Percentiles rank a stretch among this genome's conserved stretches.
phyloP scores from a whole-genome alignment of 192 early-diverging fungal species.

The Geranomyces variabilis region DNA sequence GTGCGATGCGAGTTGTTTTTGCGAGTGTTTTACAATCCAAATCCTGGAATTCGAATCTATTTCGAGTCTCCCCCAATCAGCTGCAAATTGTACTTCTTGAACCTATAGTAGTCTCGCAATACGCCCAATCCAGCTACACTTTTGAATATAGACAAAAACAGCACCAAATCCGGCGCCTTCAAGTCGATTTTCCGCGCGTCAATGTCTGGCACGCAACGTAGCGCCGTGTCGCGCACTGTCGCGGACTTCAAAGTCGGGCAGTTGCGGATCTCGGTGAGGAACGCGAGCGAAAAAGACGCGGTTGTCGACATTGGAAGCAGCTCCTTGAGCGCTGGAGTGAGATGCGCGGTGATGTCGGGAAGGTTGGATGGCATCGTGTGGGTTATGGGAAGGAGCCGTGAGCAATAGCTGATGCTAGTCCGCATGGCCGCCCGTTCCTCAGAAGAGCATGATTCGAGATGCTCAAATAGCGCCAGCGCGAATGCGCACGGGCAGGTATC shows the following conservation, averaged over 20 bases:
- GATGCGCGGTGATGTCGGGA: conserved; percentile 30
- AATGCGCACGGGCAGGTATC: conserved; percentile 47
- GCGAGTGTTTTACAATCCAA: no score
- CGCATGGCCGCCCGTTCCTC: not conserved
- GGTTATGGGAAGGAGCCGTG: conserved; percentile 45
- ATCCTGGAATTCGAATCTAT: no score
- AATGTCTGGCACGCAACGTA: conserved; percentile 8
- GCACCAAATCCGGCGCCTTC: conserved; percentile 43
- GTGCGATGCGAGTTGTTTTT: no score
- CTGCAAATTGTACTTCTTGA: conserved; percentile 51
- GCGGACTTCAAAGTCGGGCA: conserved; percentile 30
- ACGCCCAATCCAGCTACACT: conserved; percentile 50
- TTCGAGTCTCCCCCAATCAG: not conserved
- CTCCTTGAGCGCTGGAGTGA: no score
- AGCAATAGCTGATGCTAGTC: not conserved
- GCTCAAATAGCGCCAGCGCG: conserved; percentile 42
- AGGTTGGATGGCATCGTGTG: conserved; percentile 42
- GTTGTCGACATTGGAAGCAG: conserved; percentile 1
- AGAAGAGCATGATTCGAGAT: not conserved
- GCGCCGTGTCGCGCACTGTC: conserved; percentile 12
- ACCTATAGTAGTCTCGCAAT: conserved; percentile 45
- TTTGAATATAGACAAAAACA: conserved; percentile 53
- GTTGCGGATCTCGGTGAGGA: conserved; percentile 49
- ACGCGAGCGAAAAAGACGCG: conserved; percentile 34
- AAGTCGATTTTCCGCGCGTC: conserved; percentile 32